Conservation (phyloP, 176 grass and related monocot genomes). For the Echinochloa phyllopogon region DNA sequence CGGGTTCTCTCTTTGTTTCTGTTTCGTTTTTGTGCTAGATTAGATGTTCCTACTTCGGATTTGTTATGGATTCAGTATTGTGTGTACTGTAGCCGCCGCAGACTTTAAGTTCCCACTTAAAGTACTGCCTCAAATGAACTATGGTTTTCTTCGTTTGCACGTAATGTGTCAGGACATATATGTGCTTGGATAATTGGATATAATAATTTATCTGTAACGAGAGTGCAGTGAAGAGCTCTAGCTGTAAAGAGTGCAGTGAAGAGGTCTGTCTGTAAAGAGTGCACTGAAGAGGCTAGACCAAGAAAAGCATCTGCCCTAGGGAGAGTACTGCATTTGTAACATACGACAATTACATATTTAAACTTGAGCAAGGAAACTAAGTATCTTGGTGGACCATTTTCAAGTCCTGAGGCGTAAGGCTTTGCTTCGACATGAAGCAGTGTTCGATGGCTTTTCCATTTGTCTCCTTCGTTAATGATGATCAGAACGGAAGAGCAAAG, state of each 20-base stretch:
- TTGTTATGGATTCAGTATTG: neutral
- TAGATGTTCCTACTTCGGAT: neutral
- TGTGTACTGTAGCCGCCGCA: neutral
- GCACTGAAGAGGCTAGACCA: neutral
- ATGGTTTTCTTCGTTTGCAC: neutral
- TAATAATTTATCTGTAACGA: neutral
- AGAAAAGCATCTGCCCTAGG: slow-evolving; percentile 6
- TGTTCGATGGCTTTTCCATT: neutral
- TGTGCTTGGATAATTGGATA: neutral
- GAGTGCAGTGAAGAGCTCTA: neutral
- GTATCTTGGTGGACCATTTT: slow-evolving; percentile 14
- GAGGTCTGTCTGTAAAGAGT: neutral
- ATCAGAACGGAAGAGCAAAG: neutral
- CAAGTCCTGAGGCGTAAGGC: neutral
- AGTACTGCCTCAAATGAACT: neutral
- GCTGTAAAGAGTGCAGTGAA: too few species aligned
- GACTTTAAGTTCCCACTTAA: too few species aligned
- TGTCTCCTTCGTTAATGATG: slow-evolving; percentile 6
- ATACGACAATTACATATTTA: neutral
- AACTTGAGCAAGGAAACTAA: neutral
- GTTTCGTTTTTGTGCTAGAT: neutral
- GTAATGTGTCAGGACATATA: neutral
- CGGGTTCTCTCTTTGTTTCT: neutral
- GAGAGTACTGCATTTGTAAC: neutral
- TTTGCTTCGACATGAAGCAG: slow-evolving; percentile 6